These are phyloP conservation scores for Parascedosporium putredinis DNA, from an alignment of 2,329 filamentous ascomycete species.

Conservation along the genomic window DNA sequence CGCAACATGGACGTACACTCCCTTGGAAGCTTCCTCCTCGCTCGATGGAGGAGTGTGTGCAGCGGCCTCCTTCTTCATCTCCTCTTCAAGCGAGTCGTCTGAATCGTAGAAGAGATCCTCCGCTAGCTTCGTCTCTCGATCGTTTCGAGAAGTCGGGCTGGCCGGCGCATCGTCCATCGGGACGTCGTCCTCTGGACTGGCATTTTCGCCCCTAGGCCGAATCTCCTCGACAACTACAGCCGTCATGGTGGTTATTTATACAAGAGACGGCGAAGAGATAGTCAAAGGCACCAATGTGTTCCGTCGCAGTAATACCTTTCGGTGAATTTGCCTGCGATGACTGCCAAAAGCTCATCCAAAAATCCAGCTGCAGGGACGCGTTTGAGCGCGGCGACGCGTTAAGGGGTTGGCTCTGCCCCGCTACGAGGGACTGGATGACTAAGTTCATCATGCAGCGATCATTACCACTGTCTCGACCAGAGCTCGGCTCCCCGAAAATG, in stretches of 20 bases:
- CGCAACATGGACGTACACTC: no score
- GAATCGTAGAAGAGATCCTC: conserved; percentile 33
- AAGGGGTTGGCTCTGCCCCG: background rate
- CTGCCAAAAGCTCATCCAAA: background rate
- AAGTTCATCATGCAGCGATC: background rate
- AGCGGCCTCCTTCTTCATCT: conserved; percentile 54
- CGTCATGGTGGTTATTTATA: background rate
- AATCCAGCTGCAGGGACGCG: background rate
- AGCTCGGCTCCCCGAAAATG: no score
- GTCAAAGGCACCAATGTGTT: background rate
- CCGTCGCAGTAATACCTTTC: background rate
- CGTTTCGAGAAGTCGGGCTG: conserved; percentile 9
- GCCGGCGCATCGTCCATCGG: conserved; percentile 23
- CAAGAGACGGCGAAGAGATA: no score
- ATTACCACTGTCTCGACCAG: no score
- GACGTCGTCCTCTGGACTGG: conserved; percentile 21
- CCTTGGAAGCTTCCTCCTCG: background rate
- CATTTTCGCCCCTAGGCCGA: conserved; percentile 3
- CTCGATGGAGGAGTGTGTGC: conserved; percentile 29
- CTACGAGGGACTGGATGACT: background rate
- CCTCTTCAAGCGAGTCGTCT: conserved; percentile 36
- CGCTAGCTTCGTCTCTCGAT: background rate
- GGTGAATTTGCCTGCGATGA: background rate
- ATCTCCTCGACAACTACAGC: background rate
- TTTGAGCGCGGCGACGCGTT: background rate